Evolutionary conservation across 2,329 filamentous ascomycete species (phyloP).

Genomic region (Chlorencoelia australis): DNA sequence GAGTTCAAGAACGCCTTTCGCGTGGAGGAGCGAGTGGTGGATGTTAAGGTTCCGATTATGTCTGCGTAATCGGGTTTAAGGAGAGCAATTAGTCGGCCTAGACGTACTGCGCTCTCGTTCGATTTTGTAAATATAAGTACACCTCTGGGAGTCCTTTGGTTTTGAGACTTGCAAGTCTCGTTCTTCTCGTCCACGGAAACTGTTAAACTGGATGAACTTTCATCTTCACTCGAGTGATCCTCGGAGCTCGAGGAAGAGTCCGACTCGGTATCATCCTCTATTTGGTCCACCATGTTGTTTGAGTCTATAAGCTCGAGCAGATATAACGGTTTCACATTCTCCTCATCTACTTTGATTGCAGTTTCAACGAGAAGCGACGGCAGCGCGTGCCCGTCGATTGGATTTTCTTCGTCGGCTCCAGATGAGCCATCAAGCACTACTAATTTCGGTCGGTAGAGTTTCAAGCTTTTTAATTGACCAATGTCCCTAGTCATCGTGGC

Average conservation of each 20-base stretch:
- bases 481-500: slow-evolving; percentile 88
- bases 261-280: slow-evolving; percentile 26
- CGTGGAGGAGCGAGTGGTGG: slow-evolving; percentile 62
- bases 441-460: slow-evolving; percentile 62
- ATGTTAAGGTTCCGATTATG: slow-evolving; percentile 62
- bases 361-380: slow-evolving; percentile 55
- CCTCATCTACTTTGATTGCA: slow-evolving; percentile 58
- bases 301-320: slow-evolving; percentile 65
- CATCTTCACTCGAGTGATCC: slow-evolving; percentile 10
- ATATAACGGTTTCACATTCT: slow-evolving; percentile 69
- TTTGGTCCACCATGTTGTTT: slow-evolving; percentile 34
- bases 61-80: slow-evolving; percentile 49
- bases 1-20: slow-evolving; percentile 57
- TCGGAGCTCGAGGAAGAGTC: slow-evolving; percentile 16
- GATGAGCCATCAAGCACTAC: slow-evolving; percentile 55
- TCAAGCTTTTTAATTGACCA: slow-evolving; percentile 65
- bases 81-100: slow-evolving; percentile 67
- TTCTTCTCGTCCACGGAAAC: slow-evolving; percentile 3
- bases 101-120: slow-evolving; percentile 76
- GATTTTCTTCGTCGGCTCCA: slow-evolving; percentile 21
- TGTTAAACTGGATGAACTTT: too few relatives aligned
- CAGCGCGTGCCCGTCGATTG: slow-evolving; percentile 39
- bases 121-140: slow-evolving; percentile 84
- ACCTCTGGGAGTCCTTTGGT: slow-evolving; percentile 20
- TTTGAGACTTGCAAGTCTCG: background rate